Evolutionary conservation across 495 filamentous ascomycete species (phyloP), one percentile per base, ranked within the genome.

Genomic region (Immersiella caudata): DNA sequence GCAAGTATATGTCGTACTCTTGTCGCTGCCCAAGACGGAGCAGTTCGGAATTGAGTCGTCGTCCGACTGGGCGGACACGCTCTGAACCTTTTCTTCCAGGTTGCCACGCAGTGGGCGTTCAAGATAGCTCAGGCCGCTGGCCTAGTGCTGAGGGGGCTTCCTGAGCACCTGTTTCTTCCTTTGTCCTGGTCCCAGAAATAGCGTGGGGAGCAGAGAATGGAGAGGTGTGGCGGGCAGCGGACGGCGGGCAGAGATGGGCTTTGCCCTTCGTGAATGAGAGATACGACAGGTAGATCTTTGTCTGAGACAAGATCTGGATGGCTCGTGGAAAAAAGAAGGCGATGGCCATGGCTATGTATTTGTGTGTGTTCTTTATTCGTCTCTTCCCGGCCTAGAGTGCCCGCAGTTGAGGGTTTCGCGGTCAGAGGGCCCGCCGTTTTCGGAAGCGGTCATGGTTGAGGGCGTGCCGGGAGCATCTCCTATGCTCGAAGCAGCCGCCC

Each of bases 301-400:
- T 76, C 74, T 74, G 51, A 36, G 52, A 29, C 65, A 52, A 66
- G 60, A 62, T 72, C 67, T 72, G 67, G 71, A 66, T 29, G 67
- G 36, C 33, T 54, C 26, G 40, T 29, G 62, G 61, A 55, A 67
- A 71, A 73, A 71, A 65, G 63, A 18, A 74, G 67, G 54, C 62
- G 62, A 64, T 62, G 67, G 33, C 46, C 51, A 22, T 52, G 59
- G 67, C 26, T 64, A 60, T 71, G 69, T 76, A 73, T 75, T 77
- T 77, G 73, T 75, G 75, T 26, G 33, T 67, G 57, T 70, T 77
- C 70, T 75, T 72, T 74, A 74, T 74, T 68, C 24, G 27, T n/a
- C n/a, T 22, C 54, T n/a, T 56, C 21, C 21, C 29, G 33, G 24
- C 24, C n/a, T 29, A 22, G 59, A 26, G 18, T 40, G 36, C 36